These are phyloP conservation scores for Phaffia tasmanica DNA, from an alignment of 768 basidiomycete genomes.

Conservation along the genomic window DNA sequence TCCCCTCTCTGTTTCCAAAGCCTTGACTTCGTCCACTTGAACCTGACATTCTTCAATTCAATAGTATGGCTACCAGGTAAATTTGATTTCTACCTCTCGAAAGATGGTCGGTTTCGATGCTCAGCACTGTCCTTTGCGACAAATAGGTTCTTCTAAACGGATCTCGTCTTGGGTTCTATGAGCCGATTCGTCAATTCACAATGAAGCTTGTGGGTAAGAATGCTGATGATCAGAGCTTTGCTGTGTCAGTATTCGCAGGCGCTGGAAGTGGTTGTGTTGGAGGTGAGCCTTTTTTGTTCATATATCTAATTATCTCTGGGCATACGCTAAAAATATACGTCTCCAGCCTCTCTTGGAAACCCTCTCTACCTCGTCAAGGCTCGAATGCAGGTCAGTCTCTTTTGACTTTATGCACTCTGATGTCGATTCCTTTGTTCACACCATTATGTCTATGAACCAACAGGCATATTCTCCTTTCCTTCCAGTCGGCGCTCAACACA, in stretches of 20 bases:
- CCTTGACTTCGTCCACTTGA: background rate
- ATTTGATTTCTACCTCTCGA: constrained; percentile 28
- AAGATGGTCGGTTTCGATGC: background rate
- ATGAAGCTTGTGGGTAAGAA: constrained; percentile 59
- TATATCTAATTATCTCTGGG: background rate
- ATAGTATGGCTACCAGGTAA: constrained; percentile 84
- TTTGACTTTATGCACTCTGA: constrained; percentile 33
- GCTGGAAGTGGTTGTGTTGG: constrained; percentile 84
- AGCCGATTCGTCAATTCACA: constrained; percentile 64
- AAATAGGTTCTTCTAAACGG: constrained; percentile 78
- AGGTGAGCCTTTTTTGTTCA: constrained; percentile 44
- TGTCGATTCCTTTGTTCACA: constrained; percentile 31
- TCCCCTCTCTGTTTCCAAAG: background rate
- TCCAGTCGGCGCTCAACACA: constrained; percentile 87
- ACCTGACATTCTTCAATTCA: background rate
- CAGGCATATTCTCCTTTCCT: constrained; percentile 89
- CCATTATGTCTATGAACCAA: background rate
- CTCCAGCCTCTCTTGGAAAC: constrained; percentile 53
- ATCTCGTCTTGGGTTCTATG: constrained; percentile 88
- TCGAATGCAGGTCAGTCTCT: constrained; percentile 58
- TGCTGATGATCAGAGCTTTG: constrained; percentile 54
- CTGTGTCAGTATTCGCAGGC: constrained; percentile 74
- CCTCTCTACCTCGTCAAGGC: constrained; percentile 94
- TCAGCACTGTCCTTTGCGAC: constrained; percentile 1
- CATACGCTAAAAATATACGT: too few relatives aligned